Base-by-base conservation (phyloP, 352 stramenopile species). In the Phytophthora colocasiae region DNA sequence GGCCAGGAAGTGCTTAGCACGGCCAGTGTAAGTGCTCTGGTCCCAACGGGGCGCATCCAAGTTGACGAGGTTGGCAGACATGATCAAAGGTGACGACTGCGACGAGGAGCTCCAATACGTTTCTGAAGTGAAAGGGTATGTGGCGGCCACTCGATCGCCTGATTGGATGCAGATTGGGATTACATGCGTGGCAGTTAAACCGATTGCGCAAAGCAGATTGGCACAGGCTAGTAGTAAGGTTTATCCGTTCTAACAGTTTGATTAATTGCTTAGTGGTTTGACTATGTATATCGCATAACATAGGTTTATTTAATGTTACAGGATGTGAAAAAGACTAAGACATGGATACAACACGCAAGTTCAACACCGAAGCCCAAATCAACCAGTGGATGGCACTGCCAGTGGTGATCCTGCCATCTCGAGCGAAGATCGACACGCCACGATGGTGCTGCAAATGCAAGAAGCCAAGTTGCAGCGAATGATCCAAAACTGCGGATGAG, bases 1-100 rank as follows among this genome's bases (percentile, higher is more conserved):
- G 63, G 78, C 90, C 63, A 95, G 81, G 68, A 97, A 97, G 70
- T 95, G 85, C 51, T 87, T 83, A 34, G 85, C 86, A 53, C 89
- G 82, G 12, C 89, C 89, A 15, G 68, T 51, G 60, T 95, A 96
- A 29, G 84, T 93, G 63, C 71, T 86, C 69, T 95, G 89, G 71
- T 97, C 86, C 77, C 87, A 97, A 26, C 89, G 86, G 17, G 86
- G 86, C n/a, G 75, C 76, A 52, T 92, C 81, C 11, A 91, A 58
- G 69, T 90, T 86, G 40, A 78, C 68, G 48, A 71, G 58, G 7
- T 45, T 41, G 7, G 63, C 41, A 9, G 53, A 58, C 64, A 73
- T 67, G 39, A 48, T 63, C 60, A 31, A 41, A 27, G 27, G 24
- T 26, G 8, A 38, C n/a, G 31, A 14, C 38, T 36, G 49, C 15